Evolutionary conservation across 2,329 filamentous ascomycete species (phyloP).

Genomic region (Ascochyta lentis): DNA sequence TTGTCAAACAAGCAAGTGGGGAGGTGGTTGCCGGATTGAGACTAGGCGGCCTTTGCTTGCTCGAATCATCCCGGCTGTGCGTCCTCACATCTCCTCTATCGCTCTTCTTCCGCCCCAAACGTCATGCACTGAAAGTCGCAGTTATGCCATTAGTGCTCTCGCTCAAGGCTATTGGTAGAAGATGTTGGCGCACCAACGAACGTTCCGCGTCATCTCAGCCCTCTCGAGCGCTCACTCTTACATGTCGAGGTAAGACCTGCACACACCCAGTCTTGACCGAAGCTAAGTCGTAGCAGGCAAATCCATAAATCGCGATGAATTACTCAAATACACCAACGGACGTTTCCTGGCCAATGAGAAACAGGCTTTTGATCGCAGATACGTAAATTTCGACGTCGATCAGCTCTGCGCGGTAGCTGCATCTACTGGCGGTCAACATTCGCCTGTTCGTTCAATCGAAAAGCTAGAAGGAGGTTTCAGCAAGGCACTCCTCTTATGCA

Average conservation of each 20-base stretch:
- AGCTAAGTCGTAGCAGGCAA: background rate
- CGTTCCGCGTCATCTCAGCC: background rate
- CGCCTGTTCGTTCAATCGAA: constrained; percentile 34
- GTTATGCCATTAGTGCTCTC: background rate
- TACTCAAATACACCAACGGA: constrained; percentile 22
- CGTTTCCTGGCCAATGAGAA: constrained; percentile 37
- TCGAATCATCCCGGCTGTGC: background rate
- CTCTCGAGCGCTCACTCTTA: background rate
- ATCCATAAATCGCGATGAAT: background rate
- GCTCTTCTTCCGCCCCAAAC: background rate
- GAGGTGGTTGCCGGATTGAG: background rate
- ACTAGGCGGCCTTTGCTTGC: background rate
- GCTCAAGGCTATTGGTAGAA: background rate
- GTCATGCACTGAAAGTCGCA: background rate
- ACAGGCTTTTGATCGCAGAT: constrained; percentile 27
- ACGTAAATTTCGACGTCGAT: constrained; percentile 38
- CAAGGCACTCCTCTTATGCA: constrained; percentile 38
- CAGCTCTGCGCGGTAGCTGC: constrained; percentile 36
- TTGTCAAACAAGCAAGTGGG: background rate
- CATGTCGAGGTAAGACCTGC: constrained; percentile 1
- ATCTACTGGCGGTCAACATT: constrained; percentile 22
- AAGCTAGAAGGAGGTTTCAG: constrained; percentile 46
- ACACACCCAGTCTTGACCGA: background rate
- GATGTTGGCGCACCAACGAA: background rate
- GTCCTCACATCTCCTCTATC: background rate